Base-by-base conservation (phyloP, 75 land plant genomes). In the Sequoiadendron giganteum region DNA sequence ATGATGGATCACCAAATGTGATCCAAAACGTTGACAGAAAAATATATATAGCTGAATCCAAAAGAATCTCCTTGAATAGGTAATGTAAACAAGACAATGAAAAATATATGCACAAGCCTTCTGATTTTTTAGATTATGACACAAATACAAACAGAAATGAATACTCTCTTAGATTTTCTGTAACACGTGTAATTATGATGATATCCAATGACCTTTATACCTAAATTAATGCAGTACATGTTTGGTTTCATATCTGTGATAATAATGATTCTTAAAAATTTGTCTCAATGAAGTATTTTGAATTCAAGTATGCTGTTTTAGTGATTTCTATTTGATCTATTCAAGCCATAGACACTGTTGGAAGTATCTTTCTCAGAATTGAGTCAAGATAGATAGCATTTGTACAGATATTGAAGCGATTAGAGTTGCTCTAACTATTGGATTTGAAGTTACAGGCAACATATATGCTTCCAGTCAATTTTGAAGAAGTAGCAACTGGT, bases 401-500 rank as follows among this genome's bases (percentile, higher is more conserved):
- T 47, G 13, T 47, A n/a, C 13, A 40, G 43, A 10, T 82, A 25
- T 45, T 28, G 84, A 28, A 82, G 48, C 2, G 25, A 45, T 28
- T n/a, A 42, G n/a, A n/a, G 84, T 47, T 25, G 3, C 15, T 47
- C 48, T 82, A 45, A 25, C 32, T 11, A 82, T n/a, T 82, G 82
- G 42, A 68, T 43, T 36, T 75, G 88, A 30, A 68, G 19, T 40
- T 34, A 36, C 86, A 90, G 92, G 91, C 83, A 34, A 91, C 93
- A 39, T 92, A 90, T 87, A 86, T 90, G 55, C 94, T 98, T 83
- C 99, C 98, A 83, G 93, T 92, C 48, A 98, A 98, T 90, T 98
- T 98, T 92, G 98, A 98, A 83, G 98, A 96, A 91, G 98, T 94
- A 25, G 98, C 99, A 47, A 95, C 95, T 85, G 93, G 94, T 81